phyloP scores from a whole-genome alignment of 805 yeast genomes.

The Wickerhamiella siamensis region DNA sequence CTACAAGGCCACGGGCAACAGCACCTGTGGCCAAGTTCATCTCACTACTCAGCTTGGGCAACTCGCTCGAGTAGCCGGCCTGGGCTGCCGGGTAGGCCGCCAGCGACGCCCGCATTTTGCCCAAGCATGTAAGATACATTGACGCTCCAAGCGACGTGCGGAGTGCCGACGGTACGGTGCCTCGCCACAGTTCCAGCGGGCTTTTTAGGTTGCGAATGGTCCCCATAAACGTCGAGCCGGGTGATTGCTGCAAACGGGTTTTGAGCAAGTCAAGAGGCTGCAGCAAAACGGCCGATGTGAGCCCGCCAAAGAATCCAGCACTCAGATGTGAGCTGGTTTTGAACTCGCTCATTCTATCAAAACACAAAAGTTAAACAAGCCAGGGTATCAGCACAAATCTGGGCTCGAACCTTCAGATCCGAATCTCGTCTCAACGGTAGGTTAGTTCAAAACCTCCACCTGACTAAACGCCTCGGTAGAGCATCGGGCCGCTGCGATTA shows the following conservation, averaged over 20 bases:
- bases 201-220: slow-evolving; percentile 15
- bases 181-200: slow-evolving; percentile 63
- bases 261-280: slow-evolving; percentile 86
- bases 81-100: slow-evolving; percentile 23
- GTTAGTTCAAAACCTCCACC: not conserved
- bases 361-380: too few relatives aligned
- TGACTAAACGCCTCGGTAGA: not conserved
- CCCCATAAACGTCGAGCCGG: slow-evolving; percentile 15
- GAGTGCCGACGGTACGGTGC: slow-evolving; percentile 79
- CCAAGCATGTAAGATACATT: slow-evolving; percentile 61
- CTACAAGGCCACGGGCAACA: slow-evolving; percentile 64
- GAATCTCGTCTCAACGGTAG: too few relatives aligned
- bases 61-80: slow-evolving; percentile 9
- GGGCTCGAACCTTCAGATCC: too few relatives aligned
- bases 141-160: slow-evolving; percentile 89
- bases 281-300: slow-evolving; percentile 60
- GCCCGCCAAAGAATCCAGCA: slow-evolving; percentile 78
- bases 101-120: slow-evolving; percentile 40
- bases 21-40: slow-evolving; percentile 71
- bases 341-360: slow-evolving; percentile 5
- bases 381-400: too few relatives aligned
- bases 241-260: slow-evolving; percentile 63
- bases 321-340: slow-evolving; percentile 34
- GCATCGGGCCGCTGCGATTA: not conserved
- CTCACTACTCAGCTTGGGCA: slow-evolving; percentile 57